These are phyloP conservation scores for Thalassiosira sp. DNA, from an alignment of 352 stramenopile species.

Conservation along the genomic window DNA sequence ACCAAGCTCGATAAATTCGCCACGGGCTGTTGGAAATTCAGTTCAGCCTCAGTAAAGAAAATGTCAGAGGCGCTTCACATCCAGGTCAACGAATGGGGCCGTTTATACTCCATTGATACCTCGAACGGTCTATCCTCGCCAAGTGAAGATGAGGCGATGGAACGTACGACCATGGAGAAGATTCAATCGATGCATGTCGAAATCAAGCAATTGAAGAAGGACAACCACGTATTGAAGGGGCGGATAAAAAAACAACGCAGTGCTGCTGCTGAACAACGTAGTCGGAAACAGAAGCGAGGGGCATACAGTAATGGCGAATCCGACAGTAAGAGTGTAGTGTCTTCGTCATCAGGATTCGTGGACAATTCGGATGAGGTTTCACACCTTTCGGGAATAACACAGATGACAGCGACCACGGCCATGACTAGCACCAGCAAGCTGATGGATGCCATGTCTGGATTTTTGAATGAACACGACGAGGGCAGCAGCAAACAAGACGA, in stretches of 20 bases:
- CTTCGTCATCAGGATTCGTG: background rate
- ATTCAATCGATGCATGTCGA: constrained; percentile 45
- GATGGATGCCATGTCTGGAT: constrained; percentile 37
- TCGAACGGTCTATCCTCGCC: background rate
- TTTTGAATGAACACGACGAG: constrained; percentile 22
- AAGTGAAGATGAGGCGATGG: constrained; percentile 11
- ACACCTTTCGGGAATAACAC: constrained; percentile 30
- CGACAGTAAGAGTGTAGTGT: background rate
- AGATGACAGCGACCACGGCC: constrained; percentile 20
- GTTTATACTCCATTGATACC: constrained; percentile 17
- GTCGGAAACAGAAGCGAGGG: background rate
- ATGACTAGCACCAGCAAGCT: constrained; percentile 19
- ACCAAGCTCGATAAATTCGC: constrained; percentile 39
- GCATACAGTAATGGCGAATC: too few species aligned
- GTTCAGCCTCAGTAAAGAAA: constrained; percentile 46
- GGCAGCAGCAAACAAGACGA: background rate
- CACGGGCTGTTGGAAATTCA: constrained; percentile 41
- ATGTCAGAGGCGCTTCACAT: constrained; percentile 46
- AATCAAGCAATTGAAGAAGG: constrained; percentile 26
- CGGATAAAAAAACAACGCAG: background rate
- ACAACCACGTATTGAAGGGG: constrained; percentile 35
- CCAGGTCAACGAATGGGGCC: constrained; percentile 44
- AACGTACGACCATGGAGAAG: constrained; percentile 45
- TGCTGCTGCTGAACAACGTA: too few species aligned
- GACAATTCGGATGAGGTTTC: constrained; percentile 33